A percentile compares a stretch with the other conserved stretches of the same genome.
These are phyloP conservation scores for Drechslerella dactyloides DNA, from an alignment of 2,329 filamentous ascomycete species.

Conservation along the genomic window DNA sequence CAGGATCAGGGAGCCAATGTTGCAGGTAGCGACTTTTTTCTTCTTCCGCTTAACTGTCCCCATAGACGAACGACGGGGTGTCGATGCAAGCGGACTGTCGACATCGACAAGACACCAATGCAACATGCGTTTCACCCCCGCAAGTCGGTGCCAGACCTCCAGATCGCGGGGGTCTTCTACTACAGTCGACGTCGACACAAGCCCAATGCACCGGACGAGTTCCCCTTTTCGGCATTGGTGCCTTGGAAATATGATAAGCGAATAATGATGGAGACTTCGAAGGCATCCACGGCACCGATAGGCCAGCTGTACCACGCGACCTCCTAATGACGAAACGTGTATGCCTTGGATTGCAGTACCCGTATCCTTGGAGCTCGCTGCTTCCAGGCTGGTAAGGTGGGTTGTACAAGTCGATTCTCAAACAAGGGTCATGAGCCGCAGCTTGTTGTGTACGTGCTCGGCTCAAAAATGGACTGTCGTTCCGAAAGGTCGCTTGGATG, in stretches of 20 bases:
- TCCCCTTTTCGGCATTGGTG: slow-evolving; percentile 30
- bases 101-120: not conserved
- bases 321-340: slow-evolving; percentile 28
- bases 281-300: slow-evolving; percentile 29
- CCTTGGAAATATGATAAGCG: slow-evolving; percentile 14
- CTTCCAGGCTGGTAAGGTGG: slow-evolving; percentile 11
- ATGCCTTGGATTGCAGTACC: slow-evolving; percentile 34
- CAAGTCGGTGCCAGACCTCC: slow-evolving; percentile 18
- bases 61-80: not conserved
- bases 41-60: not conserved
- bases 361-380: slow-evolving; percentile 31
- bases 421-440: not conserved
- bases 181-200: not conserved
- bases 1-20: slow-evolving; percentile 25
- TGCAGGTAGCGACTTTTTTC: slow-evolving; percentile 10
- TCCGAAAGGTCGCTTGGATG: not conserved
- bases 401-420: slow-evolving; percentile 1
- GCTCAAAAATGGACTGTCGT: not conserved
- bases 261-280: slow-evolving; percentile 21
- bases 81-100: not conserved
- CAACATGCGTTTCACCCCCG: not conserved
- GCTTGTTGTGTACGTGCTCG: not conserved
- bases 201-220: slow-evolving; percentile 28
- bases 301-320: slow-evolving; percentile 35
- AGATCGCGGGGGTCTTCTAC: slow-evolving; percentile 27